These are phyloP conservation scores for Begonia masoniana DNA, from an alignment of 306 rosid species.

Conservation along the genomic window DNA sequence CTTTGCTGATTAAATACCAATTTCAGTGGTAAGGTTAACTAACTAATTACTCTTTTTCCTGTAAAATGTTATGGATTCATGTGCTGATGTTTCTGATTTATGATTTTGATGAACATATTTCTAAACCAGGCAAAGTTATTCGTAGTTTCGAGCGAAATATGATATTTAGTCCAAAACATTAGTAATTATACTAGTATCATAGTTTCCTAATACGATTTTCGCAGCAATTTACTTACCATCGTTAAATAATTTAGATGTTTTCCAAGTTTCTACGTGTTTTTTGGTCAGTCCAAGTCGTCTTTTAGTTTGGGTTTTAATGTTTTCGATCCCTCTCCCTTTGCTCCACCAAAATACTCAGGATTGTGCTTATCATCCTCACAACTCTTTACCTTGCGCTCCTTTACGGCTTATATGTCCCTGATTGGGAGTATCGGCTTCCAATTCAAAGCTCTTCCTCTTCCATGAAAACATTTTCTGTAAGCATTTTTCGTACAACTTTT, in stretches of 20 bases:
- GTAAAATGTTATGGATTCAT: background rate
- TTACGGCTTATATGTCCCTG: conserved; percentile 73
- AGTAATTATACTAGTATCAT: too few relatives aligned
- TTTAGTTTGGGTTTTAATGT: background rate
- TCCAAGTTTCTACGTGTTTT: too few relatives aligned
- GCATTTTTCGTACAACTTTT: conserved; percentile 14
- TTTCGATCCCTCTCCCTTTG: background rate
- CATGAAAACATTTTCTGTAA: conserved; percentile 51
- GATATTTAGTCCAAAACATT: too few relatives aligned
- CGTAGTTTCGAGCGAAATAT: too few relatives aligned
- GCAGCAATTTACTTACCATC: too few relatives aligned
- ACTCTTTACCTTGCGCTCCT: conserved; percentile 38
- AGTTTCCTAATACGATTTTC: too few relatives aligned
- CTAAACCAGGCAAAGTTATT: background rate
- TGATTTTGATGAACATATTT: background rate
- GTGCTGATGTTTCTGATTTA: background rate
- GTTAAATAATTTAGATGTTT: too few relatives aligned
- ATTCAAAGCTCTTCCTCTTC: conserved; percentile 23
- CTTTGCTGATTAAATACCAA: conserved; percentile 54
- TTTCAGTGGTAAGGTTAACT: conserved; percentile 54
- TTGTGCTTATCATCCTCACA: conserved; percentile 37
- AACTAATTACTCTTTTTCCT: background rate
- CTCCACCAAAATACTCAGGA: conserved; percentile 24
- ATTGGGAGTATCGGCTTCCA: conserved; percentile 77
- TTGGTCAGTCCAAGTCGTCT: too few relatives aligned